Evolutionary conservation across 2,329 filamentous ascomycete genomes (phyloP), one percentile per base, ranked within the genome.

Genomic region (Coleophoma cylindrospora): DNA sequence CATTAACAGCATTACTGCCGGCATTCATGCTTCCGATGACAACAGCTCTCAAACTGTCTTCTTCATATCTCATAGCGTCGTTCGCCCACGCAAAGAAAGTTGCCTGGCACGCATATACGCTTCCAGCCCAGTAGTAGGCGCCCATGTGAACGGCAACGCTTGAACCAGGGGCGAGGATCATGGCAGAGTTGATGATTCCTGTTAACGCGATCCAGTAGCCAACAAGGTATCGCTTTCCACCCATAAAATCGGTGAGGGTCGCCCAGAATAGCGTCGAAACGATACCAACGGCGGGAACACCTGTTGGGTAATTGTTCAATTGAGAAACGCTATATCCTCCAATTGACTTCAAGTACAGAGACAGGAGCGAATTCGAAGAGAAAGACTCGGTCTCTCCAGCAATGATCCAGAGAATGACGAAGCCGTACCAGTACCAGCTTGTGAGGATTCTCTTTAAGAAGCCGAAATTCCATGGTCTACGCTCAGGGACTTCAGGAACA

Each of bases 81-180:
- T 89, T 89, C 19, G 83, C 85, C 85, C 85, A 89, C 0, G 86
- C 85, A 57, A 89, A 89, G 57, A 89, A 88, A 0, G 81, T 86
- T 1, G 86, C 84, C 65, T 89, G 84, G 59, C 84, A 86, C 0
- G 85, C 84, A 57, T 89, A 89, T 0, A 87, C 81, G 3, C 77
- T 71, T 1, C 86, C 86, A 0, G 84, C 81, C 79, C 80, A 84
- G 64, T 87, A 88, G 57, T 87, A 88, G 4, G 83, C 83, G 2
- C 81, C 83, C 53, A 89, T 85, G 0, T 81, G 75, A 1, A 78
- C 69, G 0, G 74, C 61, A 0, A 65, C 47, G 47, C 34, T 75
- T 74, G 0, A 74, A 74, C 34, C 38, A 2, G 54, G 45, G 12
- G 45, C 50, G 0, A 89, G 67, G 2, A 89, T 77, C 72, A 89